Evolutionary conservation across 2,329 filamentous ascomycete genomes (phyloP).

Genomic region (Colletotrichum tropicicola): DNA sequence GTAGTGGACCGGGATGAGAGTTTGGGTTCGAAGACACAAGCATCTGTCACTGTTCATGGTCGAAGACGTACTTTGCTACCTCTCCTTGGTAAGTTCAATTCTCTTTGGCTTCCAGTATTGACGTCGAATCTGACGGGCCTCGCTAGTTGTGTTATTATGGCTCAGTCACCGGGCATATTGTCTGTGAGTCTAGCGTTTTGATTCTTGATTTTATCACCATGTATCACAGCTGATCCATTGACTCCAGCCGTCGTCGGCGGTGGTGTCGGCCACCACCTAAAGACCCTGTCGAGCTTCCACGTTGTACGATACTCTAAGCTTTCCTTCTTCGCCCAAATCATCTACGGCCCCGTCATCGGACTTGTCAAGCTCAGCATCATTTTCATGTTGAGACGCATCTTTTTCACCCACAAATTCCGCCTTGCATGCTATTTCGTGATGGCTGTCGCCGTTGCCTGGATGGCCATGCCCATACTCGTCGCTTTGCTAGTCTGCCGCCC

Average conservation of each 20-base stretch:
- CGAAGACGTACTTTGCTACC: constrained; percentile 31
- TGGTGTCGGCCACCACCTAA: not conserved
- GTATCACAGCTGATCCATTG: too few species aligned
- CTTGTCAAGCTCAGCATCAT: constrained; percentile 15
- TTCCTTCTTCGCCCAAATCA: not conserved
- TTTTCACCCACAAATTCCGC: not conserved
- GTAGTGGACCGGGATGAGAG: constrained; percentile 30
- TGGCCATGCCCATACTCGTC: not conserved
- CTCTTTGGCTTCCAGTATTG: not conserved
- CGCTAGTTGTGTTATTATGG: not conserved
- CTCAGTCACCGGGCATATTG: not conserved
- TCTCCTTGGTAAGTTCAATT: constrained; percentile 21
- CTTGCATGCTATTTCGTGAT: not conserved
- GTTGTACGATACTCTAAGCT: not conserved
- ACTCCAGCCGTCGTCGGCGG: not conserved
- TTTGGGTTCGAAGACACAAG: constrained; percentile 30
- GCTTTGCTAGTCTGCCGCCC: not conserved
- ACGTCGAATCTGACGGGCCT: not conserved
- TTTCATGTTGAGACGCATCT: constrained; percentile 3
- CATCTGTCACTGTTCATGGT: constrained; percentile 14
- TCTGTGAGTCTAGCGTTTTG: not conserved
- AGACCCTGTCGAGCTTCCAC: not conserved
- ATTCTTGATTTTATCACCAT: too few species aligned
- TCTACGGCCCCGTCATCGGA: constrained; percentile 2
- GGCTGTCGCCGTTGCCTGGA: not conserved